These are phyloP conservation scores for Pythium rishiriense DNA, from an alignment of 352 stramenopile species.

Conservation along the genomic window DNA sequence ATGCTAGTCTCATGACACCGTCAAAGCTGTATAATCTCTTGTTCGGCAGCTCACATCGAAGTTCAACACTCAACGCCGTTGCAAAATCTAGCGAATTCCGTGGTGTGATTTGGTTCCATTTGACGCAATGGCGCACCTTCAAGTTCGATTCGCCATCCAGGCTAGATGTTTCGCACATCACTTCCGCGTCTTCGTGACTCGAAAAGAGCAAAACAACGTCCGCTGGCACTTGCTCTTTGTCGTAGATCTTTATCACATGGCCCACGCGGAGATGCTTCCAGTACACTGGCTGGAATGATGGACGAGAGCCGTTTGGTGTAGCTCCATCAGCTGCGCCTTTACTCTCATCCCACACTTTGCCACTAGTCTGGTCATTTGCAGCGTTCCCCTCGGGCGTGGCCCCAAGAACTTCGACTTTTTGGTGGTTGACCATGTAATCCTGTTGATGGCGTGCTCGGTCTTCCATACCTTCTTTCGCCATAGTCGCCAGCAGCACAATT, in stretches of 20 bases:
- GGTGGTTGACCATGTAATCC: conserved; percentile 75
- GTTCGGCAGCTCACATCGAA: conserved; percentile 79
- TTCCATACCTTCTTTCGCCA: conserved; percentile 86
- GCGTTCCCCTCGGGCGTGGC: conserved; percentile 27
- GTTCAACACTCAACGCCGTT: conserved; percentile 47
- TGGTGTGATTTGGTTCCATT: conserved; percentile 52
- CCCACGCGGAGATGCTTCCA: conserved; percentile 89
- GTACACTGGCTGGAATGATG: conserved; percentile 66
- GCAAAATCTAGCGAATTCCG: conserved; percentile 50
- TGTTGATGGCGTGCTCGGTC: conserved; percentile 71
- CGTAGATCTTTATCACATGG: conserved; percentile 85
- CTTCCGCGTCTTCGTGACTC: conserved; percentile 66
- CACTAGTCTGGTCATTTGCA: conserved; percentile 10
- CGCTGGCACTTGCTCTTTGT: conserved; percentile 89
- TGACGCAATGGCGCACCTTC: conserved; percentile 70
- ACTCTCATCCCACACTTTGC: conserved; percentile 16
- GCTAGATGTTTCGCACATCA: conserved; percentile 82
- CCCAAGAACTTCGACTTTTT: conserved; percentile 48
- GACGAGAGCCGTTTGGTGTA: conserved; percentile 10
- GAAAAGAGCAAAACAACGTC: conserved; percentile 91
- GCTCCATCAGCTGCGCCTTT: conserved; percentile 7
- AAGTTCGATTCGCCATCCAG: conserved; percentile 85
- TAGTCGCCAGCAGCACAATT: conserved; percentile 79
- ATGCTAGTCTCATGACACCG: conserved; percentile 51
- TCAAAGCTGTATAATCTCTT: conserved; percentile 85